Base-by-base conservation (phyloP, 345 rosid species). In the Kandelia obovata region DNA sequence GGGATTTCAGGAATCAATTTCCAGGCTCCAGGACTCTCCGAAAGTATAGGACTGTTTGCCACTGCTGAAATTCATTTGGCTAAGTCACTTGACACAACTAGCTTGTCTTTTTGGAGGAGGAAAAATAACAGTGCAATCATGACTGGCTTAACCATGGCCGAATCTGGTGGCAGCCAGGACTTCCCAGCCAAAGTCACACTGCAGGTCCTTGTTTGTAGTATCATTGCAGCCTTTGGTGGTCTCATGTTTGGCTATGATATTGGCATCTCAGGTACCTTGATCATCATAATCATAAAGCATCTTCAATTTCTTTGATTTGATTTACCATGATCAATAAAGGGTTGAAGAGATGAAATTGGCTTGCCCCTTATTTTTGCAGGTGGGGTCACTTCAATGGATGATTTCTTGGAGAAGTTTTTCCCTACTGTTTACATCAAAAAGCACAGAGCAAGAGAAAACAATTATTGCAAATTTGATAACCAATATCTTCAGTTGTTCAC, bases 311-410 rank as follows among this genome's bases (percentile, higher is more conserved):
- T 27, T 26, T 43, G 49, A 56, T 8, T 56, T 25, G 59, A 56
- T 56, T 43, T 23, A 23, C 23, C 59, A 15, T 56, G 23, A 21
- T 56, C 23, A 9, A 21, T 21, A 56, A 56, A 23, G 28, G 25
- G 30, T 23, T 23, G 30, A 27, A 21, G 28, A 3, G 10, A 10
- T 56, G 31, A 1, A 16, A 53, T 31, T 49, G 47, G 7, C 5
- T 46, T 74, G 31, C 15, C 16, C 5, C 68, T 65, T 35, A 28
- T 51, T 28, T 11, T 58, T 34, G 57, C 66, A 91, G 97, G 92
- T 17, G 92, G 97, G 58, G 96, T 92, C 30, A 88, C 93, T 27
- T 75, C 87, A 64, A 92, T 89, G 97, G 93, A 89, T 71, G 81
- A 81, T 58, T 92, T 92, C 77, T 67, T 89, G 74, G 27, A 71